A percentile compares a stretch with the other conserved stretches of the same genome.
Conservation (phyloP, 2,329 filamentous ascomycete genomes). For the Penicillium palitans region DNA sequence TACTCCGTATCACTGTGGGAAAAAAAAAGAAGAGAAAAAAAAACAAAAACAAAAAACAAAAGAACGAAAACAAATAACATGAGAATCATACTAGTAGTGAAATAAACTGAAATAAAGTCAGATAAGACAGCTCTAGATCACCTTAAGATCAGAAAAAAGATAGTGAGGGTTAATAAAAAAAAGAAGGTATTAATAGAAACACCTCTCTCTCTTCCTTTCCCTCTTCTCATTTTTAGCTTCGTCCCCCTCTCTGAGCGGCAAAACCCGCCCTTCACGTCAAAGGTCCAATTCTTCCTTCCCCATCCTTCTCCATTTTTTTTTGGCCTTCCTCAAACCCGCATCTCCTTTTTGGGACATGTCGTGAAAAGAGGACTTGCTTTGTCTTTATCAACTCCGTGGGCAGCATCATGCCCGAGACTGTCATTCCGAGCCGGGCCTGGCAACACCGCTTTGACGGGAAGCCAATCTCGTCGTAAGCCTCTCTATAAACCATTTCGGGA, state of each 20-base stretch:
- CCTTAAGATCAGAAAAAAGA: not conserved
- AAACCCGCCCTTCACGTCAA: slow-evolving; percentile 20
- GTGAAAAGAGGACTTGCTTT: slow-evolving; percentile 8
- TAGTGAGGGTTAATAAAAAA: not conserved
- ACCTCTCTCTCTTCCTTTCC: slow-evolving; percentile 3
- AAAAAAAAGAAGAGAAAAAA: not conserved
- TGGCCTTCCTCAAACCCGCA: slow-evolving; percentile 12
- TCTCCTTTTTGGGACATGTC: slow-evolving; percentile 19
- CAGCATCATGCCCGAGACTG: slow-evolving; percentile 24
- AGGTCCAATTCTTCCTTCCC: slow-evolving; percentile 11
- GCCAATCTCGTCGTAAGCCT: slow-evolving; percentile 30
- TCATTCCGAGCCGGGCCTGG: slow-evolving; percentile 18
- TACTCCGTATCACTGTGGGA: not conserved
- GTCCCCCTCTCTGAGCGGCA: slow-evolving; percentile 16
- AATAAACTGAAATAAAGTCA: not conserved
- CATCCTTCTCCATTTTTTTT: slow-evolving; percentile 2
- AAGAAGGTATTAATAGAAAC: slow-evolving; percentile 16
- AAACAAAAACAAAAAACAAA: not conserved
- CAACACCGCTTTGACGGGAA: slow-evolving; percentile 34
- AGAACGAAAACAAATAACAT: not conserved
- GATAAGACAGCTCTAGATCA: slow-evolving; percentile 7
- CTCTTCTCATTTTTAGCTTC: slow-evolving; percentile 6
- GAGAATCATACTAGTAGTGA: not conserved
- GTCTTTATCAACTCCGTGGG: slow-evolving; percentile 9
- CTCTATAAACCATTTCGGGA: not conserved